phyloP scores from a whole-genome alignment of 1,284 basidiomycete genomes.

The Porphyrellus sp. region DNA sequence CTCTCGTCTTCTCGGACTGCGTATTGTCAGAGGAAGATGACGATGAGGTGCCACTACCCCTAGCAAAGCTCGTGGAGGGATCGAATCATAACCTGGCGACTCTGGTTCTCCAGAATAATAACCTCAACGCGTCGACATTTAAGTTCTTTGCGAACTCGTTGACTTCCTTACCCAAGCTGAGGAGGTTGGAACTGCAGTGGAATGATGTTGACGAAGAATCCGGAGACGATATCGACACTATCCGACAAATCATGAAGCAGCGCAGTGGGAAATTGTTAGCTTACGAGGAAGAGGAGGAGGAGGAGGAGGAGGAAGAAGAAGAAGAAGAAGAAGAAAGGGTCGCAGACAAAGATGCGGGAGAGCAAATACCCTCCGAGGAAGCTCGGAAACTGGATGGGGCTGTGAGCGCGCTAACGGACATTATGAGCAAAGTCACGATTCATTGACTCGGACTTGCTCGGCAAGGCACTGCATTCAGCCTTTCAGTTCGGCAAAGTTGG shows the following conservation, averaged over 20 bases:
- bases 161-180: constrained; percentile 57
- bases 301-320: constrained; percentile 27
- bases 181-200: constrained; percentile 79
- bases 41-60: constrained; percentile 62
- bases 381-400: constrained; percentile 36
- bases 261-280: constrained; percentile 63
- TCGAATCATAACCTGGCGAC: constrained; percentile 72
- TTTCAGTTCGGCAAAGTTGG: not conserved
- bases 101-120: constrained; percentile 87
- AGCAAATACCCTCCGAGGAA: constrained; percentile 25
- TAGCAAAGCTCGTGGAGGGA: constrained; percentile 67
- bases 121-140: constrained; percentile 74
- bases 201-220: constrained; percentile 86
- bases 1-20: constrained; percentile 91
- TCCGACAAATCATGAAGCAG: constrained; percentile 61
- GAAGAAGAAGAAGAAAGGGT: constrained; percentile 63
- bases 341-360: constrained; percentile 38
- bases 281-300: constrained; percentile 75
- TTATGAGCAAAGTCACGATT: constrained; percentile 56
- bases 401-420: constrained; percentile 57
- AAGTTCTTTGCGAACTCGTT: constrained; percentile 68
- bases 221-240: constrained; percentile 58
- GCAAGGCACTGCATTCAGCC: not conserved
- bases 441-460: constrained; percentile 25
- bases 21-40: constrained; percentile 69